Conservation (phyloP, 306 rosid species). For the Cucurbita argyrosperma region DNA sequence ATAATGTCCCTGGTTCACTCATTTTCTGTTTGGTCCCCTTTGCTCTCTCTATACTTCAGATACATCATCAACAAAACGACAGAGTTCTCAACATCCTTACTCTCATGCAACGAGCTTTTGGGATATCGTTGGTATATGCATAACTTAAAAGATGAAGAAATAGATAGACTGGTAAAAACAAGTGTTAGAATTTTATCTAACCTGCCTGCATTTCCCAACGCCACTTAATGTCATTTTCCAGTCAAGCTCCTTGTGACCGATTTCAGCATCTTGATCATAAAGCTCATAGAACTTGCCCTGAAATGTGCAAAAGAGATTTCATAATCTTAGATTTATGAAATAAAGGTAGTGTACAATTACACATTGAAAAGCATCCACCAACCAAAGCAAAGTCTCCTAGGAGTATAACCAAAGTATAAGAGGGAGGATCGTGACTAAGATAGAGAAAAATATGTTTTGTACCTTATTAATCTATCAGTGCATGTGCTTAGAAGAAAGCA, state of each 20-base stretch:
- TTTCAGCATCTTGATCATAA: constrained; percentile 91
- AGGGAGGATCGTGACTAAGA: not conserved
- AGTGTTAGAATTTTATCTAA: constrained; percentile 12
- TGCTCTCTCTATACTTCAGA: not conserved
- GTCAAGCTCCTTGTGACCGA: constrained; percentile 95
- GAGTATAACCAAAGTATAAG: not conserved
- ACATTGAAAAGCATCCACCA: not conserved
- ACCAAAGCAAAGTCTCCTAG: not conserved
- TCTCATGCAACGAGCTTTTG: constrained; percentile 88
- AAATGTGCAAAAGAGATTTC: constrained; percentile 1
- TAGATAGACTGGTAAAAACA: not conserved
- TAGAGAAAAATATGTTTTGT: not conserved
- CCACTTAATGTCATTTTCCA: constrained; percentile 96
- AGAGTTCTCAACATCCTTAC: constrained; percentile 35
- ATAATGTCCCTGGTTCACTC: not conserved
- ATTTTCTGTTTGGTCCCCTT: not conserved
- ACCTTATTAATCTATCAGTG: not conserved
- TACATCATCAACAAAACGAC: not conserved
- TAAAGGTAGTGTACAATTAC: not conserved
- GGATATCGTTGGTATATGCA: not conserved
- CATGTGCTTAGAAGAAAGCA: not conserved
- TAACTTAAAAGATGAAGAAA: constrained; percentile 2
- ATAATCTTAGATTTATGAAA: not conserved
- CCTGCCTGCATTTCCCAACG: constrained; percentile 98
- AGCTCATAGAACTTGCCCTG: constrained; percentile 98